These are phyloP conservation scores for Volvariella surrecta DNA, from an alignment of 1,284 basidiomycete genomes.

Conservation along the genomic window DNA sequence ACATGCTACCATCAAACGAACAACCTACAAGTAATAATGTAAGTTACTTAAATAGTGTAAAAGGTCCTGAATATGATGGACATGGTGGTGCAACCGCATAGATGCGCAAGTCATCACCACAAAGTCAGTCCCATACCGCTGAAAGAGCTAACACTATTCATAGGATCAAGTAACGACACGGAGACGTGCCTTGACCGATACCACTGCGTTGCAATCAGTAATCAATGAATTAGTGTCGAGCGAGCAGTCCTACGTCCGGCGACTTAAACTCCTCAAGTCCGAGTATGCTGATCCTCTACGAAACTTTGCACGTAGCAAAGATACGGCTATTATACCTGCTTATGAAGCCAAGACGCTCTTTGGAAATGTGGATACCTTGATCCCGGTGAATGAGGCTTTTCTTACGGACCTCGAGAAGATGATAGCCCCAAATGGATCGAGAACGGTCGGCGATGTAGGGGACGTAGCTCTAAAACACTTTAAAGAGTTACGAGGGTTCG, in stretches of 20 bases:
- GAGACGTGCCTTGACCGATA: slow-evolving; percentile 51
- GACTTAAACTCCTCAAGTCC: slow-evolving; percentile 64
- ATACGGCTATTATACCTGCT: slow-evolving; percentile 77
- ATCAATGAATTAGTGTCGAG: slow-evolving; percentile 73
- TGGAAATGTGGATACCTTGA: slow-evolving; percentile 85
- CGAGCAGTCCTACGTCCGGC: slow-evolving; percentile 71
- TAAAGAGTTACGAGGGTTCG: slow-evolving; percentile 74
- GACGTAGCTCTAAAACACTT: slow-evolving; percentile 85
- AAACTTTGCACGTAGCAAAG: slow-evolving; percentile 75
- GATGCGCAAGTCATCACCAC: slow-evolving; percentile 2
- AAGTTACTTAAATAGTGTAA: slow-evolving; percentile 18
- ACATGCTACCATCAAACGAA: slow-evolving; percentile 32
- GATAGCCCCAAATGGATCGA: slow-evolving; percentile 47
- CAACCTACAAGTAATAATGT: slow-evolving; percentile 31
- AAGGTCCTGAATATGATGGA: slow-evolving; percentile 2
- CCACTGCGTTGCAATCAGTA: slow-evolving; percentile 56
- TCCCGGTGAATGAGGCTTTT: slow-evolving; percentile 86
- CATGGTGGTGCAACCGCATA: slow-evolving; percentile 3
- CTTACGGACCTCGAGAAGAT: slow-evolving; percentile 79
- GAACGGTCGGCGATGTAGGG: slow-evolving; percentile 62
- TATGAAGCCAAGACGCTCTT: slow-evolving; percentile 93
- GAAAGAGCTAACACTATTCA: slow-evolving; percentile 8
- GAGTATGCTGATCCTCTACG: slow-evolving; percentile 90
- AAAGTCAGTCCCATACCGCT: slow-evolving; percentile 13
- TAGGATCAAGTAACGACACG: slow-evolving; percentile 34